Conservation (phyloP, 768 basidiomycete species). For the Tubosaeta brunneosetosa region DNA sequence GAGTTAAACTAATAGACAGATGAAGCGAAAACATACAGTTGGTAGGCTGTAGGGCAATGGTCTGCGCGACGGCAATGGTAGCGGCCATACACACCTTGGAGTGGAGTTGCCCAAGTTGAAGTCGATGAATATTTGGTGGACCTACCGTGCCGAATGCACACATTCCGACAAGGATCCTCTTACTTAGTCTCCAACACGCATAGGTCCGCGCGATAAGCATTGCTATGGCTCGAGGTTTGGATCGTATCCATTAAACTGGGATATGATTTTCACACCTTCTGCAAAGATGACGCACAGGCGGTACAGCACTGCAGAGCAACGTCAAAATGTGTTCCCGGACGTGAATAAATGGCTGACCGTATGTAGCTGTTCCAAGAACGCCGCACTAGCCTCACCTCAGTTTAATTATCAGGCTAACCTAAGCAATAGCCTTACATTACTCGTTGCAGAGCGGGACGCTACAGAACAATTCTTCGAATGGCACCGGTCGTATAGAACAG, state of each 20-base stretch:
- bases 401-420: neutral
- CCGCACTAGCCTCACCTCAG: slow-evolving; percentile 10
- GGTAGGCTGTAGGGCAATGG: neutral
- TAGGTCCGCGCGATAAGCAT: slow-evolving; percentile 20
- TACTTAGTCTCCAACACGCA: slow-evolving; percentile 12
- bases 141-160: slow-evolving; percentile 10
- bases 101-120: neutral
- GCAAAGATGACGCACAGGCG: slow-evolving; percentile 13
- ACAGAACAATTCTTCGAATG: no score
- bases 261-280: slow-evolving; percentile 11
- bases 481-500: neutral
- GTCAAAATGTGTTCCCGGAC: neutral
- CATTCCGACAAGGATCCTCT: slow-evolving; percentile 16
- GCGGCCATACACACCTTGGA: slow-evolving; percentile 5
- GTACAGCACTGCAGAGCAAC: slow-evolving; percentile 5
- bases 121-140: neutral
- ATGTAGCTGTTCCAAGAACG: slow-evolving; percentile 7
- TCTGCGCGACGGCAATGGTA: slow-evolving; percentile 7
- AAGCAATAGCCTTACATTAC: slow-evolving; percentile 5
- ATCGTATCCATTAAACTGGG: neutral
- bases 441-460: slow-evolving; percentile 6
- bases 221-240: neutral
- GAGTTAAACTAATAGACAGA: neutral
- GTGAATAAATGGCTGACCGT: neutral
- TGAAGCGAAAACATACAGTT: slow-evolving; percentile 2